These are phyloP conservation scores for Populus deltoides DNA, from an alignment of 345 rosid species.

Conservation along the genomic window DNA sequence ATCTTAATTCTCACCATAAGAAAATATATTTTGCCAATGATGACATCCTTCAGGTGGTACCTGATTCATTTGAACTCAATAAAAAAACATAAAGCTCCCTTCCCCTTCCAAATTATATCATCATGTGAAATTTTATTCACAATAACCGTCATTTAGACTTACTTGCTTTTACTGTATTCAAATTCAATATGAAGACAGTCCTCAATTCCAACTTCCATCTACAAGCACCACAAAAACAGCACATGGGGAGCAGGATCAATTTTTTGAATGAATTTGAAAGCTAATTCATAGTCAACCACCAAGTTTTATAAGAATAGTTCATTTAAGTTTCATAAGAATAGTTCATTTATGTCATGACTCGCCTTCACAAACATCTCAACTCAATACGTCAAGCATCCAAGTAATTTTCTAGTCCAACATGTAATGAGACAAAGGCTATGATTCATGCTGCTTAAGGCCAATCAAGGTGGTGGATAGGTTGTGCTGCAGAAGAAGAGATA, in stretches of 20 bases:
- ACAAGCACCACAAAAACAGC: constrained; percentile 15
- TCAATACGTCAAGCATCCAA: neutral
- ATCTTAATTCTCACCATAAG: constrained; percentile 98
- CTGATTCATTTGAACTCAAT: constrained; percentile 29
- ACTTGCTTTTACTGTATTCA: constrained; percentile 99
- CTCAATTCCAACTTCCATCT: constrained; percentile 99
- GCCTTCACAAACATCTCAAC: neutral
- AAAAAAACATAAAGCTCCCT: neutral
- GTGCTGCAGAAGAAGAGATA: neutral
- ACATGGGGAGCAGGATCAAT: neutral
- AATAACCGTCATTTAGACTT: constrained; percentile 21
- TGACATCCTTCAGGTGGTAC: constrained; percentile 94
- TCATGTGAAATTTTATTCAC: neutral
- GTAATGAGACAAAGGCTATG: neutral
- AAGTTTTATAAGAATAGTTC: neutral
- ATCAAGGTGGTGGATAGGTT: neutral
- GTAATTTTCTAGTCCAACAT: neutral
- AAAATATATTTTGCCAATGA: constrained; percentile 94
- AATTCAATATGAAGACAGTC: constrained; percentile 96
- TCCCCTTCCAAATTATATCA: neutral
- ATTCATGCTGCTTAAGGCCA: neutral
- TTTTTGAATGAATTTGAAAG: neutral
- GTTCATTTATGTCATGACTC: neutral
- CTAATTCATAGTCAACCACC: neutral
- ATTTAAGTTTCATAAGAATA: too few species aligned